phyloP scores from a whole-genome alignment of 352 stramenopile species.

The Pythium dissimile region DNA sequence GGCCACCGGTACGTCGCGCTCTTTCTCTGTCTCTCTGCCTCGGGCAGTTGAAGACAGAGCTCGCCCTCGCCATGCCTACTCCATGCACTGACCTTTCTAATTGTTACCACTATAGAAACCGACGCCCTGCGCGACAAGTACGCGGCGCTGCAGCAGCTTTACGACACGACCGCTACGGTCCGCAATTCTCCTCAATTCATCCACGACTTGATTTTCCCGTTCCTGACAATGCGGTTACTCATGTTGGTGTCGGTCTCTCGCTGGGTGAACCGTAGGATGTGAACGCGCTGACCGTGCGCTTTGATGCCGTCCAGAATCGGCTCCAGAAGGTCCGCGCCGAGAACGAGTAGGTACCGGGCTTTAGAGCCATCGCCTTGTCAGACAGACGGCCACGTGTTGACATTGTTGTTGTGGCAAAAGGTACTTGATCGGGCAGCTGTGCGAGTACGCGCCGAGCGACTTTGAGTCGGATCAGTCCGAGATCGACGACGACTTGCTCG shows the following conservation, averaged over 20 bases:
- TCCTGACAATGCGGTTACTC: neutral
- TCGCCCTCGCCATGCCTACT: neutral
- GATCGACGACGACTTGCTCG: slow-evolving; percentile 21
- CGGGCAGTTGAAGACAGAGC: neutral
- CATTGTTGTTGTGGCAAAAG: too few relatives aligned
- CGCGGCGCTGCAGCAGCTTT: slow-evolving; percentile 20
- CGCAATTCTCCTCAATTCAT: neutral
- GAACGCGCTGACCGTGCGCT: slow-evolving; percentile 13
- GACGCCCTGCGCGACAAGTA: slow-evolving; percentile 16
- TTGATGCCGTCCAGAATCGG: slow-evolving; percentile 13
- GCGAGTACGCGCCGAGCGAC: slow-evolving; percentile 35
- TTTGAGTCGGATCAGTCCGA: slow-evolving; percentile 51
- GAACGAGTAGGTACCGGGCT: slow-evolving; percentile 40
- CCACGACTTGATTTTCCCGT: too few relatives aligned
- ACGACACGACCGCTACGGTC: slow-evolving; percentile 24
- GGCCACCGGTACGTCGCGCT: neutral
- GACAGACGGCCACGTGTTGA: too few relatives aligned
- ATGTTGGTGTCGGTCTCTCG: neutral
- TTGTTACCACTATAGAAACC: neutral
- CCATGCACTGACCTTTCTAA: neutral
- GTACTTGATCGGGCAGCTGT: slow-evolving; percentile 38
- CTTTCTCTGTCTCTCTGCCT: too few relatives aligned
- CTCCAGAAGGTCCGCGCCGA: slow-evolving; percentile 27
- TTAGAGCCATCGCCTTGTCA: too few relatives aligned
- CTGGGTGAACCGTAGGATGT: slow-evolving; percentile 19